Evolutionary conservation across 2,329 filamentous ascomycete species (phyloP).

Genomic region (Lecanicillium sp.): DNA sequence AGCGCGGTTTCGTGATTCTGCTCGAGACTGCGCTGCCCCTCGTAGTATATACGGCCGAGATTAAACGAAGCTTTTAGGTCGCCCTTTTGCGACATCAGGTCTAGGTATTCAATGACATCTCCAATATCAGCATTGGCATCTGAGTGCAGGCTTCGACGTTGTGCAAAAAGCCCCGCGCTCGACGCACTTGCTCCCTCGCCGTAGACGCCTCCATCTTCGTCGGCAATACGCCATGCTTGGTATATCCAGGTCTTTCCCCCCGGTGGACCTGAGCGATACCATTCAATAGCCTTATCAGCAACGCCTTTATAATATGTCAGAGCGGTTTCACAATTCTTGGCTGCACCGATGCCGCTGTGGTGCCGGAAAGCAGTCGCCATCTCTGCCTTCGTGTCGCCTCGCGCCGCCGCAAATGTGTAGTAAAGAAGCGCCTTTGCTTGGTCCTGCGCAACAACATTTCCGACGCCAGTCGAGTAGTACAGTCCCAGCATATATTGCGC

Average conservation of each 20-base stretch:
- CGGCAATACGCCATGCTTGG: slow-evolving; percentile 79
- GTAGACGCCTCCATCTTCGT: slow-evolving; percentile 87
- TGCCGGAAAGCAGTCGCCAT: slow-evolving; percentile 91
- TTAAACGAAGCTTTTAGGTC: slow-evolving; percentile 83
- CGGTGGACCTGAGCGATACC: slow-evolving; percentile 83
- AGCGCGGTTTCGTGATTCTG: slow-evolving; percentile 67
- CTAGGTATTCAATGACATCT: slow-evolving; percentile 89
- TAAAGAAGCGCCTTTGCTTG: slow-evolving; percentile 90
- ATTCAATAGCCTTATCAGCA: slow-evolving; percentile 84
- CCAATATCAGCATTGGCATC: slow-evolving; percentile 82
- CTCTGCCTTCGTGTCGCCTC: slow-evolving; percentile 75
- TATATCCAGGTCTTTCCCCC: slow-evolving; percentile 72
- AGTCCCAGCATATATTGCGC: slow-evolving; percentile 94
- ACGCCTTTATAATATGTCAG: slow-evolving; percentile 87
- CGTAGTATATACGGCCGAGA: slow-evolving; percentile 79
- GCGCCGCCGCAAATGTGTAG: slow-evolving; percentile 85
- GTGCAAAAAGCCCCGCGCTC: slow-evolving; percentile 77
- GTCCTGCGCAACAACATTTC: slow-evolving; percentile 69
- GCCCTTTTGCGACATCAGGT: slow-evolving; percentile 83
- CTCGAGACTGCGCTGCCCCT: slow-evolving; percentile 69
- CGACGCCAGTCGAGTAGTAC: slow-evolving; percentile 91
- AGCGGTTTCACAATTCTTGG: slow-evolving; percentile 78
- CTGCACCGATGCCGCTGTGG: slow-evolving; percentile 75
- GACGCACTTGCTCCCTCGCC: slow-evolving; percentile 89
- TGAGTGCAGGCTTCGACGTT: slow-evolving; percentile 63